phyloP scores from a whole-genome alignment of 2,329 filamentous ascomycete species.

The Ilyonectria mors-panacis region DNA sequence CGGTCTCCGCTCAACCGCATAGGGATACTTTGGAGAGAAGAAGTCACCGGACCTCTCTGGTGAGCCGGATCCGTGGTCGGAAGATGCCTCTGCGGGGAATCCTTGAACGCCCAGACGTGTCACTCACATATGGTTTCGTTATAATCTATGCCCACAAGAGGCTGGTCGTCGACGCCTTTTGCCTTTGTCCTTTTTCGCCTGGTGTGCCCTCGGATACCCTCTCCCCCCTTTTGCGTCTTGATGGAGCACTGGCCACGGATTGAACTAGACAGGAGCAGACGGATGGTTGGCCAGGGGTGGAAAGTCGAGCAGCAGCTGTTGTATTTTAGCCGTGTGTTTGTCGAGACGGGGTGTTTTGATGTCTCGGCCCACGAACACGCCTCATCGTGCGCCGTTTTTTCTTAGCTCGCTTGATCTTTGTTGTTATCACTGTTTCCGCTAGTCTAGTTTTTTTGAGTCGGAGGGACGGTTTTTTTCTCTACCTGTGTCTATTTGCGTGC shows the following conservation, averaged over 20 bases:
- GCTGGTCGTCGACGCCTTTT: constrained; percentile 33
- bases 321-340: constrained; percentile 58
- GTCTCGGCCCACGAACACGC: constrained; percentile 51
- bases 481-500: constrained; percentile 2
- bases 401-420: constrained; percentile 58
- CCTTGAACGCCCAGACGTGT: constrained; percentile 41
- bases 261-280: constrained; percentile 54
- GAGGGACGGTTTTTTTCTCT: constrained; percentile 30
- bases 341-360: constrained; percentile 52
- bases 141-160: constrained; percentile 48
- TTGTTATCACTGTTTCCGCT: constrained; percentile 48
- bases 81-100: constrained; percentile 32
- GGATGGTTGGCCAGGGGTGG: constrained; percentile 47
- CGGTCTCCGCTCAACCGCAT: constrained; percentile 17
- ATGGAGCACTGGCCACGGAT: constrained; percentile 52
- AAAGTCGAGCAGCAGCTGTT: constrained; percentile 53
- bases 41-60: constrained; percentile 39
- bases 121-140: constrained; percentile 48
- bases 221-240: constrained; percentile 43
- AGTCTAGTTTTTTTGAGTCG: constrained; percentile 39
- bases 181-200: constrained; percentile 45
- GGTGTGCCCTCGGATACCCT: constrained; percentile 49
- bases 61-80: constrained; percentile 34
- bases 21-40: constrained; percentile 40
- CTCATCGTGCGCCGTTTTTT: constrained; percentile 54